Evolutionary conservation across 2,329 filamentous ascomycete species (phyloP), one percentile per base, ranked within the genome.

Genomic region (Sarocladiaceae sp.): DNA sequence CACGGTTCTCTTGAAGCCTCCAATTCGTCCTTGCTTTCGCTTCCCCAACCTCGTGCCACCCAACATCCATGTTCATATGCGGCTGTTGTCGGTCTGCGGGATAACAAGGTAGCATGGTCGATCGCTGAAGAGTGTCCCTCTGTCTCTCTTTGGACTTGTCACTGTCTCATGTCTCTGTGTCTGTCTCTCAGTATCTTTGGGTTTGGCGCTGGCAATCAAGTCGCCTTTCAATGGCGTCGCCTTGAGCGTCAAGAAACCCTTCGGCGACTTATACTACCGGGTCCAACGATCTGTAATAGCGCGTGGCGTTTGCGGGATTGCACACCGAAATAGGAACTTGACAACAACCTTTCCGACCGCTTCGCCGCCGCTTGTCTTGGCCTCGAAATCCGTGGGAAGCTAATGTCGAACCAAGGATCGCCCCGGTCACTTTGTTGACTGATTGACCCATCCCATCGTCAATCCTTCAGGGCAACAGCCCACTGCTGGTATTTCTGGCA

Each of bases 341-440:
- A 18, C 10, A 48, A 20, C 44, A 15, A 22, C 23, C 12, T 33
- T 48, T 48, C 28, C 44, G 3, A 12, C 44, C n/a, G 26, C 37
- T 42, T 42, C 37, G 37, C 37, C 37, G 37, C 37, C 40, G 40
- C 40, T 18, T 17, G 12, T 31, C 44, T 48, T 48, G 28, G 44
- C 26, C 44, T 12, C 33, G 26, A 28, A 10, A 17, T 48, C 26
- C 44, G 44, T 22, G 28, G 15, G 23, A n/a, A 22, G 15, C 44
- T 33, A 48, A 48, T 4, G 25, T 31, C 26, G 28, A 31, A 18
- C 26, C 44, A 48, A 48, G 26, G 25, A 22, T 22, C n/a, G 15
- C 44, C 44, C 44, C 23, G 26, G 44, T 48, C 44, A 8, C 29
- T 26, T 20, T 28, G 11, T 15, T n/a, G 23, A 6, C 37, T 12